phyloP scores from a whole-genome alignment of 2,329 filamentous ascomycete genomes.

The Phoma herbarum region DNA sequence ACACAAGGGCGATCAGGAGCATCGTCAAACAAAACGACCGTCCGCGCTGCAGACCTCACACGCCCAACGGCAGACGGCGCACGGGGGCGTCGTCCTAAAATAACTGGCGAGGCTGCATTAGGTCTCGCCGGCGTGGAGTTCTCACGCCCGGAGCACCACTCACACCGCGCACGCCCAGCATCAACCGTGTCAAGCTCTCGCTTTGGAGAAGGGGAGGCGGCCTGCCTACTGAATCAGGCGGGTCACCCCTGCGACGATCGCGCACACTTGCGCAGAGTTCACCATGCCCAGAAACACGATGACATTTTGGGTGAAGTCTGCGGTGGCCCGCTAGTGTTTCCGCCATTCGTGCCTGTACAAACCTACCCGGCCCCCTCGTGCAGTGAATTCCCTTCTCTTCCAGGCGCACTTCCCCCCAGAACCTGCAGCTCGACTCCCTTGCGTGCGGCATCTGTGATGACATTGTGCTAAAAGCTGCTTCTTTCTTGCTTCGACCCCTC shows the following conservation, averaged over 20 bases:
- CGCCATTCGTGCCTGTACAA: conserved; percentile 35
- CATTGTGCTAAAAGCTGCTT: conserved; percentile 23
- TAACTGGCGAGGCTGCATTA: conserved; percentile 28
- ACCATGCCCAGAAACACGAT: conserved; percentile 16
- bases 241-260: conserved; percentile 36
- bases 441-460: conserved; percentile 31
- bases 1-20: conserved; percentile 18
- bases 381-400: conserved; percentile 20
- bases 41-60: conserved; percentile 26
- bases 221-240: conserved; percentile 25
- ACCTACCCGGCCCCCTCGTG: conserved; percentile 33
- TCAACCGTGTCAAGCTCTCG: conserved; percentile 17
- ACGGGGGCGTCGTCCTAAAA: conserved; percentile 33
- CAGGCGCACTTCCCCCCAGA: conserved; percentile 29
- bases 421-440: conserved; percentile 32
- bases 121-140: conserved; percentile 14
- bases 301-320: conserved; percentile 16
- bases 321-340: conserved; percentile 26
- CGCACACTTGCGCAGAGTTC: conserved; percentile 18
- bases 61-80: conserved; percentile 33
- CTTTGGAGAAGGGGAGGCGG: conserved; percentile 24
- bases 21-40: conserved; percentile 31
- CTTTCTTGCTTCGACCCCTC: conserved; percentile 30
- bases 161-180: conserved; percentile 11
- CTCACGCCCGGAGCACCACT: conserved; percentile 17